A percentile compares a stretch with the other conserved stretches of the same genome.
phyloP scores from a whole-genome alignment of 2,329 filamentous ascomycete species.

The Tolypocladium cylindrosporum region DNA sequence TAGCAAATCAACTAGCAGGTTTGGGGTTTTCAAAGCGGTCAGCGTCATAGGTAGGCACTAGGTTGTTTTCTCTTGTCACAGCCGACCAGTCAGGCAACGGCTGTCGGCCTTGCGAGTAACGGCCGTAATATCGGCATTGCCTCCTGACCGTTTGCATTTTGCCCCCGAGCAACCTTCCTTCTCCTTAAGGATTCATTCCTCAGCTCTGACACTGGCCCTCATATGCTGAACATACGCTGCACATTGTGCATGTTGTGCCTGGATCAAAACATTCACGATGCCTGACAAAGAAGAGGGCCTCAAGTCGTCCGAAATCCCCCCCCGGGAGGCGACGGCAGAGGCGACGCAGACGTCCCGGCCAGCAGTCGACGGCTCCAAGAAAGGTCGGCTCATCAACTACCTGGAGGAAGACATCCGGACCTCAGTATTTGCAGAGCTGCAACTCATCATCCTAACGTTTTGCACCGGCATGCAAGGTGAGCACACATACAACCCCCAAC shows the following conservation, averaged over 20 bases:
- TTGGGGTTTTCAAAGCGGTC: neutral
- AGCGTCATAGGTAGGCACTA: neutral
- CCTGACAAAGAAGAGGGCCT: neutral
- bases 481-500: neutral
- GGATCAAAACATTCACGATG: neutral
- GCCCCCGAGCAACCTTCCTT: neutral
- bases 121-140: neutral
- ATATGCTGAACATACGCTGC: neutral
- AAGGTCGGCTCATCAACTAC: conserved; percentile 4
- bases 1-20: neutral
- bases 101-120: conserved; percentile 1
- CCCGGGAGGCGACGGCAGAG: neutral
- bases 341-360: neutral
- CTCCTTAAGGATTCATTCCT: neutral
- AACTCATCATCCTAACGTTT: conserved; percentile 37
- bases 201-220: neutral
- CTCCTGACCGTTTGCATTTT: neutral
- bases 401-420: conserved; percentile 22
- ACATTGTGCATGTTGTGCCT: neutral
- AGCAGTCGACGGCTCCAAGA: neutral
- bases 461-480: conserved; percentile 40
- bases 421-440: conserved; percentile 31
- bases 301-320: neutral
- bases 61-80: neutral
- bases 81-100: conserved; percentile 1